Evolutionary conservation across 306 rosid genomes (phyloP), one percentile per base, ranked within the genome.

Genomic region (Ziziphus jujuba): DNA sequence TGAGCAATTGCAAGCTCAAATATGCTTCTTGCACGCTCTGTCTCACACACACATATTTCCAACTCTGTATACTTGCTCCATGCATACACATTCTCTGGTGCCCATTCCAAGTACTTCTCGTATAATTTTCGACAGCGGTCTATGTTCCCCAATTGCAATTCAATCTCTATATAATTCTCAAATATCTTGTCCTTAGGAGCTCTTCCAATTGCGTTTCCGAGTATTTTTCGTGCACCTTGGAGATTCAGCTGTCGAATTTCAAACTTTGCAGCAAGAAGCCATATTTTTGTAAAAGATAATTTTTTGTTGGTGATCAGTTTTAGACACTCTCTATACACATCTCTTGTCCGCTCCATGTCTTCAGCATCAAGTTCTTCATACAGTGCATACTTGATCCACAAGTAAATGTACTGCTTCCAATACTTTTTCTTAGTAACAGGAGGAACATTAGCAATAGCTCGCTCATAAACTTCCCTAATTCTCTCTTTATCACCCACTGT

Each of bases 161-260:
- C 99, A 69, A 90, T 90, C 90, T 93, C 99, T 38, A 93, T 90
- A 80, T 93, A 93, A 74, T 90, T 90, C 74, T 93, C 88, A 71
- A 93, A 93, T 71, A 93, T 90, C 99, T 90, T 90, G 95, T 79
- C n/a, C n/a, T 90, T 88, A 23, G 97, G 98, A 66, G 98, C 98
- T 60, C 74, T 80, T 60, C 97, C 99, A 57, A 93, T 88, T 28
- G 99, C 96, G 78, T 77, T 90, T 40, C 99, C 99, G 23, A 90
- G 70, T 56, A 93, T 86, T 65, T 71, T 83, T 2, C 96, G 87
- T 40, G 96, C 92, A 80, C 74, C 95, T 65, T 48, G 69, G 60
- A 93, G 90, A 81, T 93, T 90, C 68, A 86, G 71, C 71, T 88
- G 96, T 2, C 99, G 91, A 63, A 93, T 85, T 79, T 93, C 99